Conservation (phyloP, 345 rosid species). For the Citrus maxima region DNA sequence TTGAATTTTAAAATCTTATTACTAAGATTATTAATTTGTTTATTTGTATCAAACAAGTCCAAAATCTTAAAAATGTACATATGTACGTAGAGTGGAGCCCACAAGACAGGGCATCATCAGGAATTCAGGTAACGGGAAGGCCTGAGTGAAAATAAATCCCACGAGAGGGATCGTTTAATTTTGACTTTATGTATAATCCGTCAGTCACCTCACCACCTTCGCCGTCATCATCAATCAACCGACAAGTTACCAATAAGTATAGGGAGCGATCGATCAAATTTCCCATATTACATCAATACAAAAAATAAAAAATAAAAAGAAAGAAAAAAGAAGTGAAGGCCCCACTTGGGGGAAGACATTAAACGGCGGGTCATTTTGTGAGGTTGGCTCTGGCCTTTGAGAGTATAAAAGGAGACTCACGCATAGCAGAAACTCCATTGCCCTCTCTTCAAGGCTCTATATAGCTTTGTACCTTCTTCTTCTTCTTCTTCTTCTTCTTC, state of each 20-base stretch:
- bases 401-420: conserved; percentile 1
- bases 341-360: background rate
- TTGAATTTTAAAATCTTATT: no score
- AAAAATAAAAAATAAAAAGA: background rate
- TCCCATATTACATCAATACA: no score
- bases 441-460: background rate
- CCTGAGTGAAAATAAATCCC: background rate
- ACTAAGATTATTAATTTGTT: no score
- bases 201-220: background rate
- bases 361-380: background rate
- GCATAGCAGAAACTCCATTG: background rate
- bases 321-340: background rate
- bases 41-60: no score
- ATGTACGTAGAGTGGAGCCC: background rate
- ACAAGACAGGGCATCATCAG: background rate
- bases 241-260: background rate
- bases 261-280: background rate
- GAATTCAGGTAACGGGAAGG: background rate
- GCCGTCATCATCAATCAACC: background rate
- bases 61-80: no score
- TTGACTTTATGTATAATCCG: background rate
- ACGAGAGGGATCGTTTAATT: background rate
- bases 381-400: background rate
- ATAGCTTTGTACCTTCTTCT: background rate
- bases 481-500: conserved; percentile 3